Percentiles rank a stretch among this genome's conserved stretches.
Evolutionary conservation across 2,329 filamentous ascomycete genomes (phyloP).

Genomic region (Talaromyces sp.): DNA sequence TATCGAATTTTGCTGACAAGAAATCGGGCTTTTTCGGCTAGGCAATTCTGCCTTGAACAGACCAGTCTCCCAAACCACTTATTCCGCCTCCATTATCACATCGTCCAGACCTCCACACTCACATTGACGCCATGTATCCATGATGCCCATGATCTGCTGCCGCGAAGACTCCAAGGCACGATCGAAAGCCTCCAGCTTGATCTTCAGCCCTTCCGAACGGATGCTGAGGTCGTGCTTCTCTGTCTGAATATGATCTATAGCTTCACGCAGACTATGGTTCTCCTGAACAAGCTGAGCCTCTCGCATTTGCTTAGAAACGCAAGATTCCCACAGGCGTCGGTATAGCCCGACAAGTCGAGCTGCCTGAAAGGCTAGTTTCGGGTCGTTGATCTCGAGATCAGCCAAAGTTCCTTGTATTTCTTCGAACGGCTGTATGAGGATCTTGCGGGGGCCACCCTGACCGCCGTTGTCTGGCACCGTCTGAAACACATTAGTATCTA

Average conservation of each 20-base stretch:
- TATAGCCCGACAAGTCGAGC: slow-evolving; percentile 5
- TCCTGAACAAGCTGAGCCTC: background rate
- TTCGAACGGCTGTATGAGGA: background rate
- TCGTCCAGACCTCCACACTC: background rate
- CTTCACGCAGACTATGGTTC: background rate
- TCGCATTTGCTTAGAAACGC: slow-evolving; percentile 3
- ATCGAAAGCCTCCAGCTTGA: background rate
- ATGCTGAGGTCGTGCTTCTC: background rate
- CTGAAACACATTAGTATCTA: background rate
- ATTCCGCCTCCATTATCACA: background rate
- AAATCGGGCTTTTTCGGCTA: background rate
- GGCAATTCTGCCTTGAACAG: background rate
- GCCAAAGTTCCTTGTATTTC: background rate
- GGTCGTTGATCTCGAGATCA: slow-evolving; percentile 4
- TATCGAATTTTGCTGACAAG: background rate
- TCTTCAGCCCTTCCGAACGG: background rate
- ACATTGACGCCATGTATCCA: background rate
- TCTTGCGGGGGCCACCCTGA: background rate
- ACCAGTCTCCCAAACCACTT: background rate
- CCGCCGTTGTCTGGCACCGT: background rate
- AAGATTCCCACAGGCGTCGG: slow-evolving; percentile 9
- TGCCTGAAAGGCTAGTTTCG: slow-evolving; percentile 7
- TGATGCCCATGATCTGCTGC: background rate
- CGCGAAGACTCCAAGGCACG: background rate
- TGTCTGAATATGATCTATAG: background rate